Base-by-base conservation (phyloP, 306 rosid genomes). In the Corylus avellana region DNA sequence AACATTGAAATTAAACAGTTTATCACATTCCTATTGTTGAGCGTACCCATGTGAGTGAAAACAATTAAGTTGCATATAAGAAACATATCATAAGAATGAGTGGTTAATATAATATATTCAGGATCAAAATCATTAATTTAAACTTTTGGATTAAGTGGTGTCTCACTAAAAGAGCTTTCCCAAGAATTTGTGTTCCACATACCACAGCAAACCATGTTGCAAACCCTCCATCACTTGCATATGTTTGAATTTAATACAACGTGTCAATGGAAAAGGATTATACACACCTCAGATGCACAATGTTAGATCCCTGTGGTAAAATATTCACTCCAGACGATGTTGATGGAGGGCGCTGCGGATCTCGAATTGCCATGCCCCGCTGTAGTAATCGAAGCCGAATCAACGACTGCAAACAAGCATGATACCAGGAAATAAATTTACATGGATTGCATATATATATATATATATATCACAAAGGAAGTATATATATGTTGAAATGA, bases 251-350 rank as follows among this genome's bases (percentile, higher is more conserved):
- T 49, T 16, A 70, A 47, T 12, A 42, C 35, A 50, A 25, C 42
- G 12, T 48, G 57, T 25, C 20, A 50, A 74, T 13, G 22, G 11
- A 47, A 56, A 61, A 42, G 17, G 1, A 54, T 42, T 42, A 39
- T 39, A 32, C 37, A 71, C 86, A 94, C 98, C 98, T 91, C 64
- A 91, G 83, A 67, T 87, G 92, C 91, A 81, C 82, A 76, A 95
- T 86, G 55, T 82, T n/a, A 49, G 92, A 90, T 70, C 87, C 88
- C 32, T 85, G 91, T 42, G 78, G 62, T 4, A 75, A 80, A 64
- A 68, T 89, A 77, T 29, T 82, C 70, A 71, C 78, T 79, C 14
- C 53, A 49, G 53, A 11, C 10, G 53, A 2, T 66, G 76, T 46
- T 57, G 78, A 61, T 42, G 78, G 87, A 47, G 27, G 86, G 54